Evolutionary conservation across 2,329 filamentous ascomycete species (phyloP).

Genomic region (Chaetomiaceae sp.): DNA sequence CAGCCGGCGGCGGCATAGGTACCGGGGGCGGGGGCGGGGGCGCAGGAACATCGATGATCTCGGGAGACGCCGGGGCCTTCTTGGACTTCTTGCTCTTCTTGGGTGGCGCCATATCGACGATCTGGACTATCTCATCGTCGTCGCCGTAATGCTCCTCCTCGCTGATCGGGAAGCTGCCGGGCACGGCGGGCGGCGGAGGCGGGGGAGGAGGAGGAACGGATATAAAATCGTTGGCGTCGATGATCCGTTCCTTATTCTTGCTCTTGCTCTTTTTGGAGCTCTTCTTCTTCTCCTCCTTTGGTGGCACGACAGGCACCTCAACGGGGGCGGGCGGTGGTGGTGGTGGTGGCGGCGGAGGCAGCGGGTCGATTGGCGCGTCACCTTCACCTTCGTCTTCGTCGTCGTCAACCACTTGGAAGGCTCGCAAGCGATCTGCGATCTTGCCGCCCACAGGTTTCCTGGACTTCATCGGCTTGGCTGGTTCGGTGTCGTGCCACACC

Average conservation of each 20-base stretch:
- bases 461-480: slow-evolving; percentile 39
- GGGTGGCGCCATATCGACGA: slow-evolving; percentile 45
- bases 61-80: slow-evolving; percentile 36
- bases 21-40: slow-evolving; percentile 35
- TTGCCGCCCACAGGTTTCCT: slow-evolving; percentile 48
- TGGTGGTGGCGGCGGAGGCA: slow-evolving; percentile 33
- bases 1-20: slow-evolving; percentile 42
- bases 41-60: slow-evolving; percentile 32
- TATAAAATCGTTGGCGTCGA: slow-evolving; percentile 18
- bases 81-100: slow-evolving; percentile 43
- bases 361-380: slow-evolving; percentile 6
- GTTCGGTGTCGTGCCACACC: slow-evolving; percentile 32
- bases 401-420: slow-evolving; percentile 46
- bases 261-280: slow-evolving; percentile 19
- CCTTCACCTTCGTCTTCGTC: slow-evolving; percentile 21
- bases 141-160: slow-evolving; percentile 36
- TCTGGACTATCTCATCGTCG: slow-evolving; percentile 43
- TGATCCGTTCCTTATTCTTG: slow-evolving; percentile 28
- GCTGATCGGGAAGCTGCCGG: slow-evolving; percentile 55
- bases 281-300: slow-evolving; percentile 38
- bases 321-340: slow-evolving; percentile 32
- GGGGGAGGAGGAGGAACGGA: slow-evolving; percentile 13
- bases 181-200: slow-evolving; percentile 35
- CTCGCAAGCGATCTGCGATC: slow-evolving; percentile 53
- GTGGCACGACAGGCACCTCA: slow-evolving; percentile 21